These are phyloP conservation scores for Durotheca rogersii DNA, from an alignment of 495 filamentous ascomycete genomes.

Conservation along the genomic window DNA sequence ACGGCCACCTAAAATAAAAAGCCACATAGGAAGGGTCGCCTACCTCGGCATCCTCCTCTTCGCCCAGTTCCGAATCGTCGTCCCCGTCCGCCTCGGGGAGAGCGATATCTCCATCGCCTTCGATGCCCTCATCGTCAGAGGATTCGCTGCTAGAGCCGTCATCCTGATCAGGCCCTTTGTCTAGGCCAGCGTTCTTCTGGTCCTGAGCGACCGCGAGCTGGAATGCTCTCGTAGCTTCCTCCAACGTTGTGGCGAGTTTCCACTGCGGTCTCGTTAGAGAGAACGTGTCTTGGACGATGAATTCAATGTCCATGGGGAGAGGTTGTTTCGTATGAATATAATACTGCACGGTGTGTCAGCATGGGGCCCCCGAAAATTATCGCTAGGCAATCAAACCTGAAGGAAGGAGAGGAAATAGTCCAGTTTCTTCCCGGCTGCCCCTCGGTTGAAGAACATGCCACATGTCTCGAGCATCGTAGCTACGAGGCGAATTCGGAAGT, in stretches of 20 bases:
- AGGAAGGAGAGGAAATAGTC: conserved; percentile 98
- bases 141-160: conserved; percentile 63
- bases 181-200: conserved; percentile 73
- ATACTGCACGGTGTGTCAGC: conserved; percentile 59
- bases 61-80: conserved; percentile 44
- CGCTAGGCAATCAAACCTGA: conserved; percentile 50
- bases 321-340: conserved; percentile 93
- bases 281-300: conserved; percentile 92
- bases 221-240: conserved; percentile 83
- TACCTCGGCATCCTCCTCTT: conserved; percentile 56
- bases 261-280: conserved; percentile 81
- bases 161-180: conserved; percentile 65
- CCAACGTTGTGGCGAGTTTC: conserved; percentile 76
- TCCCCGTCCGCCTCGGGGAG: conserved; percentile 44
- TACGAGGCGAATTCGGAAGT: conserved; percentile 88
- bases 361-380: background rate
- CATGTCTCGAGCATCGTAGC: conserved; percentile 92
- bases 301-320: conserved; percentile 95
- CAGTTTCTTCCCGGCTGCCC: conserved; percentile 90
- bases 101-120: conserved; percentile 54
- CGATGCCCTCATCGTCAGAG: conserved; percentile 65
- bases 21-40: conserved; percentile 12
- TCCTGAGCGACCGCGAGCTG: conserved; percentile 84
- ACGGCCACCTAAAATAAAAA: background rate
- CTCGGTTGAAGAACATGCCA: conserved; percentile 93